These are phyloP conservation scores for Mollisiaceae sp. DNA, from an alignment of 2,329 filamentous ascomycete genomes.

Conservation along the genomic window DNA sequence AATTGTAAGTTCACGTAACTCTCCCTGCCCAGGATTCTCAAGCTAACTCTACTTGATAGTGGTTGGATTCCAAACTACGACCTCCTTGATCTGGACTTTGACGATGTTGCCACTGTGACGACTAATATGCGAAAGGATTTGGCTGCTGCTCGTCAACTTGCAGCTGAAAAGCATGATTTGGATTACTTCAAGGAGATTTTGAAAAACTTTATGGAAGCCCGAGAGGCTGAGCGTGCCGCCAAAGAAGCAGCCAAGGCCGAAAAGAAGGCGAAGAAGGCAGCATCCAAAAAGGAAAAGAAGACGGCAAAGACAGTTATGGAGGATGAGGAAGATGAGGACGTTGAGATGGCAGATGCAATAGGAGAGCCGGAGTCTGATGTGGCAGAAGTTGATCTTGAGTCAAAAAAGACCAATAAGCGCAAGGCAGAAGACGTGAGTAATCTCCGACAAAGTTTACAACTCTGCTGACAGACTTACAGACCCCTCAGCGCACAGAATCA, in stretches of 20 bases:
- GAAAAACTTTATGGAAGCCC: slow-evolving; percentile 69
- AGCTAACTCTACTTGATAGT: slow-evolving; percentile 53
- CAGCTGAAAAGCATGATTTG: slow-evolving; percentile 77
- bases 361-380: slow-evolving; percentile 59
- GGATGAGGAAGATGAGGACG: slow-evolving; percentile 60
- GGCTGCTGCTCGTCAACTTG: slow-evolving; percentile 78
- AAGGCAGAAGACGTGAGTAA: slow-evolving; percentile 77
- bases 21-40: not conserved
- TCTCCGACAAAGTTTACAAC: not conserved
- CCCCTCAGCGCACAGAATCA: slow-evolving; percentile 63
- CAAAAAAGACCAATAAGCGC: slow-evolving; percentile 73
- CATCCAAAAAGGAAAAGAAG: slow-evolving; percentile 54
- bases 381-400: slow-evolving; percentile 52
- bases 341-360: slow-evolving; percentile 62
- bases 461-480: slow-evolving; percentile 46
- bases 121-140: slow-evolving; percentile 81
- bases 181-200: slow-evolving; percentile 85
- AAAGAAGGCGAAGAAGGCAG: slow-evolving; percentile 53
- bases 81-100: slow-evolving; percentile 76
- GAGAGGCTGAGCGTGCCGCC: slow-evolving; percentile 56
- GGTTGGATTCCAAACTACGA: slow-evolving; percentile 90
- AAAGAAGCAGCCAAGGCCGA: slow-evolving; percentile 54
- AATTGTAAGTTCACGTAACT: slow-evolving; percentile 76
- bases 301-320: slow-evolving; percentile 53
- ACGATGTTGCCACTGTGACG: slow-evolving; percentile 71